Evolutionary conservation across 768 basidiomycete species (phyloP).

Genomic region (Trametes coccinea): DNA sequence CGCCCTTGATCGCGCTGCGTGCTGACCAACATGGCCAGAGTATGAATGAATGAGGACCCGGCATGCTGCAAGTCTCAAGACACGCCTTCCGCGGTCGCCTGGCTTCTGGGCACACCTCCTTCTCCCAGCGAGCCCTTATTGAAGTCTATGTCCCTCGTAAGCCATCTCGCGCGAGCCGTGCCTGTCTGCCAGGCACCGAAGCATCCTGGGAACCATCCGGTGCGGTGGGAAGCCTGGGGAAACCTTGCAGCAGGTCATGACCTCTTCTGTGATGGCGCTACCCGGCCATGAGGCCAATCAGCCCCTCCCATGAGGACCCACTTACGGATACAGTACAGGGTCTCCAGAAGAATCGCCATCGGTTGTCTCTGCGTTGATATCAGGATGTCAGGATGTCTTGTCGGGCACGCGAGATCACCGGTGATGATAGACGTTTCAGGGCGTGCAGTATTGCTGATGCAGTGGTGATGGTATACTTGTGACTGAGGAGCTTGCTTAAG

Average conservation of each 20-base stretch:
- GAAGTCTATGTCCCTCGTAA: conserved; percentile 14
- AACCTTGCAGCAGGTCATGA: not conserved
- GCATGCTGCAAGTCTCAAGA: not conserved
- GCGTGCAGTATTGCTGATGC: too few species aligned
- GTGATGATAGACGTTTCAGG: too few species aligned
- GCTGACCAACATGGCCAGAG: conserved; percentile 1
- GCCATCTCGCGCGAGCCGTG: conserved; percentile 13
- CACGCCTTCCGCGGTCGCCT: not conserved
- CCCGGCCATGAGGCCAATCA: conserved; percentile 9
- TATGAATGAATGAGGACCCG: not conserved
- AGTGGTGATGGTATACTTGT: too few species aligned
- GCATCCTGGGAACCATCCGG: conserved; percentile 5
- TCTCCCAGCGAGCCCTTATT: not conserved
- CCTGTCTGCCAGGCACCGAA: conserved; percentile 23
- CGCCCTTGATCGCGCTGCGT: conserved; percentile 12
- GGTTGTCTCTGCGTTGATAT: not conserved
- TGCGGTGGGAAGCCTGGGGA: not conserved
- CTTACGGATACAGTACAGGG: not conserved
- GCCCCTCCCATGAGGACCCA: conserved; percentile 1
- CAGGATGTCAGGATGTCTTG: too few species aligned
- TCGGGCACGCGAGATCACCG: too few species aligned
- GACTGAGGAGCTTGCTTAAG: too few species aligned
- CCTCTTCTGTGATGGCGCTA: conserved; percentile 8
- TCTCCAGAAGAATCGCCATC: not conserved
- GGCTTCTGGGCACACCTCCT: not conserved